Evolutionary conservation across 1,284 basidiomycete species (phyloP), one percentile per base, ranked within the genome.

Genomic region (Papiliotrema nemorosa): DNA sequence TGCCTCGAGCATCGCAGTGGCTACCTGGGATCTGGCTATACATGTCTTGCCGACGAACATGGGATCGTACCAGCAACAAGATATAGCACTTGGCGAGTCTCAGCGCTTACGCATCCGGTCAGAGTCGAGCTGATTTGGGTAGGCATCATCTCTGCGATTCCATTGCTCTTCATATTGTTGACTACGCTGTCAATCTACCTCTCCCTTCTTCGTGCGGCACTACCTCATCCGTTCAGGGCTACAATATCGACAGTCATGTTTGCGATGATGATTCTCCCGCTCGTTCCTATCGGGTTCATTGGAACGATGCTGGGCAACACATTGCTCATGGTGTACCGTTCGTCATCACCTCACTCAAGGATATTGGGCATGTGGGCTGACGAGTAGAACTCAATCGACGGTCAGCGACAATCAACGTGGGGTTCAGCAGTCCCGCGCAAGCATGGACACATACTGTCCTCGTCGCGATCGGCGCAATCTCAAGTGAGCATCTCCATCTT

Each of bases 21-120:
- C 52, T 9, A 45, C 47, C 13, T 63, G 62, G 62, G 49, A 58
- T 29, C 34, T 63, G 4, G 44, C 40, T 1, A 37, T 58, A 24
- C 35, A 35, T 9, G 41, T 63, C 2, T 33, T 21, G 5, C 36
- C 42, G 6, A 46, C 53, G 1, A 20, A 14, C 3, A 16, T 43
- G n/a, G 21, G 21, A 3, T 39, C 40, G 9, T 54, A 54, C 36
- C 25, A 41, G 20, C 25, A 42, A 12, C 37, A 52, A 20, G 59
- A 59, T 50, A 52, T 47, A 4, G 57, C 54, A 7, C 44, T 63
- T 3, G 59, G 60, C 57, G 12, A 48, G 54, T 47, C 10, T 16
- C 26, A 26, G 21, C 39, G 9, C 33, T 31, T 43, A 38, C 18
- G 12, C 10, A 18, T 38, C 37, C 18, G 10, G 12, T 14, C 9